phyloP scores from a whole-genome alignment of 2,329 filamentous ascomycete species.

The Blastomyces emzantsi region DNA sequence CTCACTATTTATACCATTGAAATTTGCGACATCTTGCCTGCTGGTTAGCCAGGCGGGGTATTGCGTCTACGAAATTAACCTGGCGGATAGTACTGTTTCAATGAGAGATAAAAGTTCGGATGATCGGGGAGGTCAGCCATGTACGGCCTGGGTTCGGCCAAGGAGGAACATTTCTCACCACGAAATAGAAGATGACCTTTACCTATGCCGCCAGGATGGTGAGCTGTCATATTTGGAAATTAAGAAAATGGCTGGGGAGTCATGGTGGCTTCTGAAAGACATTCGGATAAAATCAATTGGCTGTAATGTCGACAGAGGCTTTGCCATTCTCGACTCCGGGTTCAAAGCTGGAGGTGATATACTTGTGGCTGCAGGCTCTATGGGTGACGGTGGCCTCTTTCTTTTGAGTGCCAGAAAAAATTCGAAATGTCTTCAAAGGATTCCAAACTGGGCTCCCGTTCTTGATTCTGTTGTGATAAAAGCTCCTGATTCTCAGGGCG shows the following conservation, averaged over 20 bases:
- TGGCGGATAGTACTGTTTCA: neutral
- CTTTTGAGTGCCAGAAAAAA: conserved; percentile 54
- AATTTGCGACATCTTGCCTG: conserved; percentile 61
- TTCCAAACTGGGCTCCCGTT: conserved; percentile 54
- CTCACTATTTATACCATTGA: conserved; percentile 62
- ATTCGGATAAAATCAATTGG: conserved; percentile 57
- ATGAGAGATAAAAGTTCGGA: neutral
- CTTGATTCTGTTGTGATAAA: conserved; percentile 37
- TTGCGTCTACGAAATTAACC: conserved; percentile 21
- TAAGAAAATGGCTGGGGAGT: conserved; percentile 45
- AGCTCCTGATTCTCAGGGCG: conserved; percentile 17
- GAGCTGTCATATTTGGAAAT: conserved; percentile 64
- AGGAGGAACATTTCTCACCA: conserved; percentile 56
- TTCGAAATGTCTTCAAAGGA: conserved; percentile 47
- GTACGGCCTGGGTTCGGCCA: conserved; percentile 78
- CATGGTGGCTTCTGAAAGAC: conserved; percentile 35
- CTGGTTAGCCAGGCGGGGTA: conserved; percentile 55
- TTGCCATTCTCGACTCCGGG: conserved; percentile 56
- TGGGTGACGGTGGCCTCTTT: conserved; percentile 68
- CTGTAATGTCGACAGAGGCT: conserved; percentile 70
- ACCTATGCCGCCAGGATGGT: conserved; percentile 82
- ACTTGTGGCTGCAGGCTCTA: conserved; percentile 69
- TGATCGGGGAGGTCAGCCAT: conserved; percentile 38
- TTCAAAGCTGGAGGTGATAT: conserved; percentile 61
- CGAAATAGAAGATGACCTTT: conserved; percentile 64